These are phyloP conservation scores for Aspergillus sp. DNA, from an alignment of 2,329 filamentous ascomycete genomes.

Conservation along the genomic window DNA sequence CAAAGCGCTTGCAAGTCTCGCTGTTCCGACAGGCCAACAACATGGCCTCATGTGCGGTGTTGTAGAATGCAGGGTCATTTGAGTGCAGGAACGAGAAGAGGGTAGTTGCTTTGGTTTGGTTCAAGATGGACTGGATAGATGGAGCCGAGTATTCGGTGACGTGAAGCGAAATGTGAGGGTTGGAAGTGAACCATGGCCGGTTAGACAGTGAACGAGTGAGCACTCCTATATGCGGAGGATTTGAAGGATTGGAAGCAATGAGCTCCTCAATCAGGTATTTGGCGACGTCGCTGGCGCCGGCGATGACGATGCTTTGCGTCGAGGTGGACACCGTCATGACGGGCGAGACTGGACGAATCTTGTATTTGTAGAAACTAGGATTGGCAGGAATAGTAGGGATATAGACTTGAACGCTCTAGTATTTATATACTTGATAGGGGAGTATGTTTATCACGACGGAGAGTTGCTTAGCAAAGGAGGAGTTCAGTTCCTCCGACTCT, in stretches of 20 bases:
- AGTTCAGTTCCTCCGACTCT: background rate
- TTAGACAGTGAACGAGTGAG: background rate
- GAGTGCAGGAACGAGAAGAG: background rate
- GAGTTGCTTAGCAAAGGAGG: background rate
- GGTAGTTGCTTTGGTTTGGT: background rate
- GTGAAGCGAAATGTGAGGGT: background rate
- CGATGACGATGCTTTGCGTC: background rate
- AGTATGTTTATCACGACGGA: background rate
- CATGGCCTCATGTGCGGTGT: background rate
- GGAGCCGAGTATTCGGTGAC: background rate
- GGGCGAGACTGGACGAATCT: no score
- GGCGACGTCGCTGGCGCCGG: background rate
- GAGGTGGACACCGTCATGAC: no score
- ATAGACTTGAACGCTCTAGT: no score
- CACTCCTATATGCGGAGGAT: background rate
- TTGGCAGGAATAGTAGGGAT: no score
- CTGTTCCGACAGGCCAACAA: background rate
- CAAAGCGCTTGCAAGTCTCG: background rate
- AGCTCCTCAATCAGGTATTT: background rate
- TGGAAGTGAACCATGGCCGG: background rate
- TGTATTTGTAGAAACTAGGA: no score
- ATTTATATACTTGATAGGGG: background rate
- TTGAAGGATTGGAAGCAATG: background rate
- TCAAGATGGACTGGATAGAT: background rate
- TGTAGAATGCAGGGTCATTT: background rate